Percentiles rank a stretch among this genome's conserved stretches.
Conservation (phyloP, 2,329 filamentous ascomycete genomes). For the Fusarium denticulatum region DNA sequence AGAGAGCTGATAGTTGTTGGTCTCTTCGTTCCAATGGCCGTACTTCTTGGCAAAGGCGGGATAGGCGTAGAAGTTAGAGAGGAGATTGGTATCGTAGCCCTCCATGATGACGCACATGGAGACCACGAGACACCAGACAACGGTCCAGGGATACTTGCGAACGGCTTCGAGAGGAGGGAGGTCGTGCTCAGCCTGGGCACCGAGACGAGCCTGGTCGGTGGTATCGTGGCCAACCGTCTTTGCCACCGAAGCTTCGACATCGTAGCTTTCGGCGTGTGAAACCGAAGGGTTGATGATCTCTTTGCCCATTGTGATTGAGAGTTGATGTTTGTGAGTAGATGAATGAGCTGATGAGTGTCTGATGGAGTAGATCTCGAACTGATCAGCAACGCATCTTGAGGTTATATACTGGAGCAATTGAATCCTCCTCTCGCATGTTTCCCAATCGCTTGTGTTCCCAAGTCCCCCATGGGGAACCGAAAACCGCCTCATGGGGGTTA, state of each 20-base stretch:
- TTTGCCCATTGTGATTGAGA: constrained; percentile 9
- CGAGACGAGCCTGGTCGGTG: constrained; percentile 24
- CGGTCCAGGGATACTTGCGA: constrained; percentile 47
- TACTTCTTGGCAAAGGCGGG: constrained; percentile 44
- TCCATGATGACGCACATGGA: constrained; percentile 56
- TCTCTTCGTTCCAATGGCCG: constrained; percentile 42
- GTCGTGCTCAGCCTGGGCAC: constrained; percentile 39
- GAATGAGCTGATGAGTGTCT: neutral
- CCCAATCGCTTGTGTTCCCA: constrained; percentile 7
- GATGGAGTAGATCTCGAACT: neutral
- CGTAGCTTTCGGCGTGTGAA: constrained; percentile 15
- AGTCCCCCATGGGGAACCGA: constrained; percentile 4
- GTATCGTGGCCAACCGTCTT: constrained; percentile 8
- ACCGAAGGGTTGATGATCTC: constrained; percentile 8
- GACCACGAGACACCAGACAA: constrained; percentile 51
- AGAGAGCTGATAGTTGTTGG: constrained; percentile 51
- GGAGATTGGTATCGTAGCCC: constrained; percentile 51
- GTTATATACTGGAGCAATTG: constrained; percentile 24
- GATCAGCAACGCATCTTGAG: constrained; percentile 4
- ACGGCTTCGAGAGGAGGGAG: constrained; percentile 43
- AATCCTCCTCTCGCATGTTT: neutral
- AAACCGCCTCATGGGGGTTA: neutral
- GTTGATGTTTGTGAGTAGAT: neutral
- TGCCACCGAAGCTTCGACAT: constrained; percentile 6
- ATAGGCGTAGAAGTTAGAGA: constrained; percentile 52